These are phyloP conservation scores for Leptomonas seymouri DNA, from an alignment of 208 protist species.

Conservation along the genomic window DNA sequence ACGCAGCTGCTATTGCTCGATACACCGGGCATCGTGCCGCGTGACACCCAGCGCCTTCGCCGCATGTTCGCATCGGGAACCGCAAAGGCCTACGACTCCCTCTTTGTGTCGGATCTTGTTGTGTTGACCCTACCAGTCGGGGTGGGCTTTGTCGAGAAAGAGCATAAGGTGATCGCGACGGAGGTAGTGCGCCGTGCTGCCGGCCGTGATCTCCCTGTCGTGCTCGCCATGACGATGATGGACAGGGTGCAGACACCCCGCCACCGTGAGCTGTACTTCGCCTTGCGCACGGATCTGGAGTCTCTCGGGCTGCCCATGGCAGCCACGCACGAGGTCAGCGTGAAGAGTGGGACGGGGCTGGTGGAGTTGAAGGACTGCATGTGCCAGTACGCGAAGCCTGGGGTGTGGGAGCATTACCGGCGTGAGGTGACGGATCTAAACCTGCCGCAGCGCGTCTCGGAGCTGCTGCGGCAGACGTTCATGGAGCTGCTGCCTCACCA, in stretches of 20 bases:
- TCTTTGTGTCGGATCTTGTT: slow-evolving; percentile 82
- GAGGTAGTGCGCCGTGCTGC: slow-evolving; percentile 78
- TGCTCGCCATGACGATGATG: slow-evolving; percentile 90
- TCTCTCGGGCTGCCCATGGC: slow-evolving; percentile 70
- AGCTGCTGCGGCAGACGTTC: slow-evolving; percentile 83
- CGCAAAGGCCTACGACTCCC: slow-evolving; percentile 79
- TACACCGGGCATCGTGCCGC: slow-evolving; percentile 72
- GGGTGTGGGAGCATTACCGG: slow-evolving; percentile 71
- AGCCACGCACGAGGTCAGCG: slow-evolving; percentile 76
- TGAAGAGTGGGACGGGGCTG: slow-evolving; percentile 81
- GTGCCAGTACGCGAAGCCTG: slow-evolving; percentile 73
- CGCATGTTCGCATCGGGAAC: slow-evolving; percentile 56
- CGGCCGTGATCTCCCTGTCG: slow-evolving; percentile 74
- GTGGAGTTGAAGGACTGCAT: slow-evolving; percentile 91
- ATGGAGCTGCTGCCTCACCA: slow-evolving; percentile 88
- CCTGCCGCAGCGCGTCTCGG: slow-evolving; percentile 73
- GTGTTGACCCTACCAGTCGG: slow-evolving; percentile 80
- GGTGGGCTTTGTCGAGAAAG: slow-evolving; percentile 84
- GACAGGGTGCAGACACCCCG: slow-evolving; percentile 85
- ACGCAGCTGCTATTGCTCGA: slow-evolving; percentile 90
- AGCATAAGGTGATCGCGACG: slow-evolving; percentile 71
- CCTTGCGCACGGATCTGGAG: slow-evolving; percentile 87
- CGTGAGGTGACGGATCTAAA: slow-evolving; percentile 72
- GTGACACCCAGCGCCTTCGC: slow-evolving; percentile 51
- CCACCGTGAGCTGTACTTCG: slow-evolving; percentile 89